Evolutionary conservation across 108 stramenopile species (phyloP).

Genomic region (Stephanodiscus triporus): DNA sequence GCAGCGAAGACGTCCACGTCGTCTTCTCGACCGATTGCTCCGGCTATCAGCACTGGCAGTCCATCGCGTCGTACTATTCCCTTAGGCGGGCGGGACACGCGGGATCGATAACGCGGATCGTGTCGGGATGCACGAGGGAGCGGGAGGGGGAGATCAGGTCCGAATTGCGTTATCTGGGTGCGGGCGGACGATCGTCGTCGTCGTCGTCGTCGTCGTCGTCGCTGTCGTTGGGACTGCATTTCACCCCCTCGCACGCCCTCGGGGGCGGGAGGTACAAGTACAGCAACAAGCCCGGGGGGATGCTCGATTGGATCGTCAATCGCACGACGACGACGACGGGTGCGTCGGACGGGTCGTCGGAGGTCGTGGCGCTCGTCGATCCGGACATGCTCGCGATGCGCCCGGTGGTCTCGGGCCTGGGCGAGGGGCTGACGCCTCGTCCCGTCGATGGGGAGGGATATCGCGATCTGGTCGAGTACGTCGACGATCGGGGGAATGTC

Average conservation of each 20-base stretch:
- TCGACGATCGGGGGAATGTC: conserved; percentile 21
- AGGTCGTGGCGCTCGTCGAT: conserved; percentile 72
- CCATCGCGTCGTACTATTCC: conserved; percentile 83
- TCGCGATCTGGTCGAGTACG: conserved; percentile 31
- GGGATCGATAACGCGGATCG: conserved; percentile 89
- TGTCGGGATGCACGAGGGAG: conserved; percentile 64
- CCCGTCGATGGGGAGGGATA: conserved; percentile 2
- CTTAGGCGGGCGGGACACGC: conserved; percentile 64
- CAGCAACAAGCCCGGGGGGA: conserved; percentile 93
- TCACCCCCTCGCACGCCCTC: conserved; percentile 63
- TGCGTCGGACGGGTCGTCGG: conserved; percentile 56
- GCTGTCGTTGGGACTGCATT: conserved; percentile 60
- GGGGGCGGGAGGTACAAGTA: conserved; percentile 65
- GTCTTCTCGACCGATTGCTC: conserved; percentile 89
- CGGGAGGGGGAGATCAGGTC: conserved; percentile 26
- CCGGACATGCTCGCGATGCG: conserved; percentile 82
- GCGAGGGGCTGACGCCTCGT: conserved; percentile 12
- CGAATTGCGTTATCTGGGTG: conserved; percentile 5
- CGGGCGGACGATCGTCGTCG: background rate
- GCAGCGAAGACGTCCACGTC: conserved; percentile 29
- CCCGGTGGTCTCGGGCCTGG: conserved; percentile 66
- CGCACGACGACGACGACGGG: background rate
- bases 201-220: conserved; percentile 10
- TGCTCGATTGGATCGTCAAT: conserved; percentile 76
- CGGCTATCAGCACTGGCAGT: conserved; percentile 93